Conservation (phyloP, 2,329 filamentous ascomycete genomes). For the Clonostachys sp. region DNA sequence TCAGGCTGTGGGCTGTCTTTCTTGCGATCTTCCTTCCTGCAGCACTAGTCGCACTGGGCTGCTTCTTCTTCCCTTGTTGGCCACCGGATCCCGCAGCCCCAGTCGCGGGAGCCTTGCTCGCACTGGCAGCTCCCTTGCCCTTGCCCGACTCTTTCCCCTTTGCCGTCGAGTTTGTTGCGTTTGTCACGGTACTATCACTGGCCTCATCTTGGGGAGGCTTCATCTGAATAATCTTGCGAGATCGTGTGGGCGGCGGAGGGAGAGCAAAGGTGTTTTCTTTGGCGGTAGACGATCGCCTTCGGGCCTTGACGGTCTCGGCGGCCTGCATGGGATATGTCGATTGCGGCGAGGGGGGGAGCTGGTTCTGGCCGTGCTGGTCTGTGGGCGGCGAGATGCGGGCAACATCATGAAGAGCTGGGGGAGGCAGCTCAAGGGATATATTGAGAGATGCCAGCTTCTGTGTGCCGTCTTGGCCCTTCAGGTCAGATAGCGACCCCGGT, state of each 20-base stretch:
- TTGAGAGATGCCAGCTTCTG: conserved; percentile 57
- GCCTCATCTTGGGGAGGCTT: conserved; percentile 54
- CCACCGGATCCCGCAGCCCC: conserved; percentile 6
- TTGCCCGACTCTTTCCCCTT: not conserved
- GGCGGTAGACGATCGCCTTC: conserved; percentile 40
- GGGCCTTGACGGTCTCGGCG: conserved; percentile 47
- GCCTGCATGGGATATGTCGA: conserved; percentile 39
- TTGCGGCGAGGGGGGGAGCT: conserved; percentile 4
- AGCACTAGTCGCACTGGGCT: conserved; percentile 69
- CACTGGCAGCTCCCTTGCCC: conserved; percentile 5
- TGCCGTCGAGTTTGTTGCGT: conserved; percentile 5
- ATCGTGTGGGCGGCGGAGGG: conserved; percentile 85
- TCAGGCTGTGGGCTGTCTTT: conserved; percentile 94
- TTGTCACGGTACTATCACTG: conserved; percentile 7
- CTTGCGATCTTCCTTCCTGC: conserved; percentile 92
- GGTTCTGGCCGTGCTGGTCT: not conserved
- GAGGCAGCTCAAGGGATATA: conserved; percentile 69
- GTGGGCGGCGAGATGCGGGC: conserved; percentile 36
- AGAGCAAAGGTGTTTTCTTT: conserved; percentile 69
- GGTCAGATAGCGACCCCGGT: conserved; percentile 75
- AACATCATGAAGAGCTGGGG: conserved; percentile 61
- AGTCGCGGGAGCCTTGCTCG: conserved; percentile 7
- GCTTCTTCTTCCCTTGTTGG: conserved; percentile 63
- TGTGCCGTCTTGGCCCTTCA: conserved; percentile 66
- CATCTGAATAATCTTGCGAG: conserved; percentile 98